A percentile compares a stretch with the other conserved stretches of the same genome.
These are phyloP conservation scores for Ligustrum vulgare DNA, from an alignment of 257 asterid genomes.

Conservation along the genomic window DNA sequence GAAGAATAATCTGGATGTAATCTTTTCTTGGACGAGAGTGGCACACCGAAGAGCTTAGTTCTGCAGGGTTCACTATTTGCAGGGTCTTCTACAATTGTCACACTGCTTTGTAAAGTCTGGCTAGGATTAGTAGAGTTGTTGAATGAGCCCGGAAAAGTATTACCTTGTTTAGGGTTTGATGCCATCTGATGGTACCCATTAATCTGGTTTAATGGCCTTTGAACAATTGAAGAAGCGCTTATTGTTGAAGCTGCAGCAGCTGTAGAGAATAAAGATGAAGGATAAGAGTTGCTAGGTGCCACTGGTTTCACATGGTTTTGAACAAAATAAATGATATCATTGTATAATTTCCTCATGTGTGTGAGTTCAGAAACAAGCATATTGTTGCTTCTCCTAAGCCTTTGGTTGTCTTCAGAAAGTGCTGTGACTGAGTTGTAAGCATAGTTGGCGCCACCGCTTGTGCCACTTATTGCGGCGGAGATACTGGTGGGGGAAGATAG, in stretches of 20 bases:
- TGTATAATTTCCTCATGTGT: conserved; percentile 88
- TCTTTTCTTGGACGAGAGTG: conserved; percentile 75
- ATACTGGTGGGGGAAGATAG: conserved; percentile 35
- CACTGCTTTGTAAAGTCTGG: conserved; percentile 46
- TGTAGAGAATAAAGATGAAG: conserved; percentile 31
- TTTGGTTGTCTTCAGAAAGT: conserved; percentile 78
- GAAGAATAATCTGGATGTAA: conserved; percentile 53
- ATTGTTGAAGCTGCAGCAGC: conserved; percentile 27
- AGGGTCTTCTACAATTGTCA: conserved; percentile 45
- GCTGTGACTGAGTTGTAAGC: conserved; percentile 38
- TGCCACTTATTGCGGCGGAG: not conserved
- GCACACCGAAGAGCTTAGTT: conserved; percentile 80
- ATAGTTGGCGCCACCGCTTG: not conserved
- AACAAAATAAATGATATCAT: conserved; percentile 85
- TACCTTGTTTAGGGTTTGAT: conserved; percentile 22
- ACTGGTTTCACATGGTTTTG: conserved; percentile 94
- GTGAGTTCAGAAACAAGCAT: conserved; percentile 81
- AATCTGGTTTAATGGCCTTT: conserved; percentile 41
- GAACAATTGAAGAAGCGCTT: conserved; percentile 22
- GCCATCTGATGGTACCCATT: conserved; percentile 26
- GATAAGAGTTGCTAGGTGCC: conserved; percentile 51
- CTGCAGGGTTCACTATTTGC: conserved; percentile 19
- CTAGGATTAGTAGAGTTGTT: conserved; percentile 24
- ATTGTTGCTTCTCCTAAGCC: conserved; percentile 75
- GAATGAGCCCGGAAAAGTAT: not conserved